Percentiles rank a stretch among this genome's conserved stretches.
phyloP scores from a whole-genome alignment of 2,329 filamentous ascomycete species.

The Botrytis medusae region DNA sequence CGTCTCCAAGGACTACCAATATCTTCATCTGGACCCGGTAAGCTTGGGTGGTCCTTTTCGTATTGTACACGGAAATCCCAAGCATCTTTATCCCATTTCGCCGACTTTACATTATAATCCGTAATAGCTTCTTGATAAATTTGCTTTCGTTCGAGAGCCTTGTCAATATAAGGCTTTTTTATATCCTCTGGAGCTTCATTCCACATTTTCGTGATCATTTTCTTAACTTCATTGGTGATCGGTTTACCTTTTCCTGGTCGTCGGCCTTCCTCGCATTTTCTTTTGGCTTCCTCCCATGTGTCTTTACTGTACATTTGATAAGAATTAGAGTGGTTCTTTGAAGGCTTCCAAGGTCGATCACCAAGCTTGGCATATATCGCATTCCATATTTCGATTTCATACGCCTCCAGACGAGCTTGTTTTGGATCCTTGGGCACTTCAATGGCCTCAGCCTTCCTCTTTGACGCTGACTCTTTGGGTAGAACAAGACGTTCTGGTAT shows the following conservation, averaged over 20 bases:
- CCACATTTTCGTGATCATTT: constrained; percentile 89
- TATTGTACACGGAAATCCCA: constrained; percentile 53
- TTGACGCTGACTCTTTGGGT: constrained; percentile 55
- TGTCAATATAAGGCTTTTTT: constrained; percentile 75
- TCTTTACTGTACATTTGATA: constrained; percentile 88
- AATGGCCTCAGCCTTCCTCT: constrained; percentile 51
- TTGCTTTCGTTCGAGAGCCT: constrained; percentile 69
- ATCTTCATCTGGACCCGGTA: constrained; percentile 40
- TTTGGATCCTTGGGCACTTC: constrained; percentile 48
- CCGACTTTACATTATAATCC: constrained; percentile 60
- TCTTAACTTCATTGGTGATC: constrained; percentile 77
- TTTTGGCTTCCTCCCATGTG: constrained; percentile 63
- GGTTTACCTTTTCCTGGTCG: constrained; percentile 63
- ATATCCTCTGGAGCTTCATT: constrained; percentile 69
- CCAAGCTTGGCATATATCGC: constrained; percentile 62
- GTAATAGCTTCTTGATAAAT: constrained; percentile 58
- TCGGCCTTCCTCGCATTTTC: constrained; percentile 64
- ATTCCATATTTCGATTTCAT: constrained; percentile 55
- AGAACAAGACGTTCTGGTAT: constrained; percentile 74
- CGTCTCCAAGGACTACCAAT: constrained; percentile 36
- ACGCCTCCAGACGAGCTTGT: constrained; percentile 55
- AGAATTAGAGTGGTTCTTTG: constrained; percentile 75
- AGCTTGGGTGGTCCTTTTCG: constrained; percentile 52
- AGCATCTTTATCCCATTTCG: constrained; percentile 71
- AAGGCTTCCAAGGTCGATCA: constrained; percentile 70